A percentile compares a stretch with the other conserved stretches of the same genome.
Evolutionary conservation across 495 filamentous ascomycete species (phyloP).

Genomic region (Cercophora samala): DNA sequence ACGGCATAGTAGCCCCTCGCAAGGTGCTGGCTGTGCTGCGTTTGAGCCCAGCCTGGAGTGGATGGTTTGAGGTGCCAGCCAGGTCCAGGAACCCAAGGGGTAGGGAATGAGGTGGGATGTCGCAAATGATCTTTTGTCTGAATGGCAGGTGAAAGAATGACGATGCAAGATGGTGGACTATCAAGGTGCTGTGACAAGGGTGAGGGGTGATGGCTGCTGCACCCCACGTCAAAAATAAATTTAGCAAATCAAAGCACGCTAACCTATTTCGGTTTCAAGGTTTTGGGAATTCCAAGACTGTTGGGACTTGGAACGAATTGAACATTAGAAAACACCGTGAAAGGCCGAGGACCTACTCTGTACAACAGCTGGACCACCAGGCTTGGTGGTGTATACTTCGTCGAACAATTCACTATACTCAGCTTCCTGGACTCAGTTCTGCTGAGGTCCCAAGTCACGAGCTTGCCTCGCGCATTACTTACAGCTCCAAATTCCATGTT

Average conservation of each 20-base stretch:
- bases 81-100: background rate
- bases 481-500: background rate
- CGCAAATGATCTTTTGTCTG: background rate
- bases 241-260: background rate
- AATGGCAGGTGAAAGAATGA: background rate
- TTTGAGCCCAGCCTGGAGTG: background rate
- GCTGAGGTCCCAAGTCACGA: too few relatives aligned
- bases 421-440: too few relatives aligned
- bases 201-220: background rate
- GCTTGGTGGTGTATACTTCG: background rate
- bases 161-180: background rate
- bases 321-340: background rate
- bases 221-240: background rate
- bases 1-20: conserved; percentile 52
- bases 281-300: background rate
- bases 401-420: too few relatives aligned
- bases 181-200: background rate
- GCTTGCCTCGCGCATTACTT: too few relatives aligned
- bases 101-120: background rate
- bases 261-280: background rate
- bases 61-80: background rate
- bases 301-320: background rate
- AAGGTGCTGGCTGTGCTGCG: conserved; percentile 14
- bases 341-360: too few relatives aligned
- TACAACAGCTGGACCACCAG: background rate